phyloP scores from a whole-genome alignment of 805 yeast genomes.

The Candida loeiensis region DNA sequence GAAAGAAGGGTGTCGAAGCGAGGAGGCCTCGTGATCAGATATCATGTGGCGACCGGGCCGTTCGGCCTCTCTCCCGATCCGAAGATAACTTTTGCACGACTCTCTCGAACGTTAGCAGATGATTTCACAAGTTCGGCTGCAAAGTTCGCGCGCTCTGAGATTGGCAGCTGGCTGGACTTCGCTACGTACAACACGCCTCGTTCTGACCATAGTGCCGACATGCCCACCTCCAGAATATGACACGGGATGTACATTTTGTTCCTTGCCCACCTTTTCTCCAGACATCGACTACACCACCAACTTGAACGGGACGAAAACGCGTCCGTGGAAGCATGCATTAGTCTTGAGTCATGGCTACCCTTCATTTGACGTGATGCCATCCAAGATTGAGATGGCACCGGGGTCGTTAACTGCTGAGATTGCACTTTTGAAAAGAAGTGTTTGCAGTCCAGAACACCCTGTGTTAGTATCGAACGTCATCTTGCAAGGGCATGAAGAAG shows the following conservation, averaged over 20 bases:
- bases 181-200: background rate
- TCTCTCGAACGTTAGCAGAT: no score
- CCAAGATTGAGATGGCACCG: slow-evolving; percentile 48
- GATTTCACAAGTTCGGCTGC: background rate
- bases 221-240: slow-evolving; percentile 54
- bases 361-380: slow-evolving; percentile 42
- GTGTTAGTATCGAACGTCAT: slow-evolving; percentile 48
- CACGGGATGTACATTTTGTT: slow-evolving; percentile 63
- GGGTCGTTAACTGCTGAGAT: slow-evolving; percentile 42
- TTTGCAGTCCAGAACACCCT: slow-evolving; percentile 45
- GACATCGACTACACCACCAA: slow-evolving; percentile 39
- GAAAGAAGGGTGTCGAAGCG: no score
- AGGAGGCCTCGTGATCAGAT: no score
- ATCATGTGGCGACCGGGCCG: no score
- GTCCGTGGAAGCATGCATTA: slow-evolving; percentile 54
- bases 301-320: slow-evolving; percentile 44
- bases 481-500: slow-evolving; percentile 14
- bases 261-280: slow-evolving; percentile 34
- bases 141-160: background rate
- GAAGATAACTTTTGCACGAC: no score
- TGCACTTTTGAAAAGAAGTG: slow-evolving; percentile 26
- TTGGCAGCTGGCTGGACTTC: background rate
- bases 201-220: slow-evolving; percentile 5
- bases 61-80: no score
- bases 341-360: slow-evolving; percentile 44